Evolutionary conservation across 2,329 filamentous ascomycete genomes (phyloP), one percentile per base, ranked within the genome.

Genomic region (Parastagonospora avenae): DNA sequence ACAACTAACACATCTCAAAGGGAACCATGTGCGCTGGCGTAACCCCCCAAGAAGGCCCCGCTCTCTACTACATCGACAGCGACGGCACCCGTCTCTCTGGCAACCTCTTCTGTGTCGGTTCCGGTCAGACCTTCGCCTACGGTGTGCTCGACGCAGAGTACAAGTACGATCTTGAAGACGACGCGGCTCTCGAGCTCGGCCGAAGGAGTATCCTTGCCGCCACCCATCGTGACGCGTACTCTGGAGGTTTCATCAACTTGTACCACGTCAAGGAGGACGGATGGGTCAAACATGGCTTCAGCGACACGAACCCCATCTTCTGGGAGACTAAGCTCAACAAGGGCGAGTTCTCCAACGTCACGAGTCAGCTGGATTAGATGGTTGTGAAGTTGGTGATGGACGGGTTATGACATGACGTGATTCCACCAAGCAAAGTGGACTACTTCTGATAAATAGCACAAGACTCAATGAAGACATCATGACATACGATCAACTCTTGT

Each of bases 1-100:
- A 16, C 4, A 16, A 28, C 61, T 66, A 48, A 63, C 48, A 14
- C 16, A 24, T 6, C 9, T 4, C 16, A 32, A 36, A 78, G 76
- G 94, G 94, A 65, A 99, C 94, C 71, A 99, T 99, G 94, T 96
- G 94, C 77, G 93, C 94, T 31, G 94, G 94, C 70, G 94, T 99
- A 62, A 94, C 94, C 59, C 89, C 91, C 63, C 89, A 93, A 78
- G 93, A 97, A 82, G 94, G 94, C 9, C 94, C 94, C 24, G 94
- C 94, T 35, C 88, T 99, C 54, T 99, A 99, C 85, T 99, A 99
- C 80, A 95, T 99, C 77, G 94, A 99, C 80, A 92, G 88, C 59
- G 94, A 99, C 78, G 94, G 94, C 72, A 97, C 94, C 16, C 85
- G 94, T 46, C 84, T 99, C 52, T 80, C 91, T 15, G 94, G 94